Evolutionary conservation across 495 filamentous ascomycete species (phyloP).

Genomic region (Aspergillus coremiiformis): DNA sequence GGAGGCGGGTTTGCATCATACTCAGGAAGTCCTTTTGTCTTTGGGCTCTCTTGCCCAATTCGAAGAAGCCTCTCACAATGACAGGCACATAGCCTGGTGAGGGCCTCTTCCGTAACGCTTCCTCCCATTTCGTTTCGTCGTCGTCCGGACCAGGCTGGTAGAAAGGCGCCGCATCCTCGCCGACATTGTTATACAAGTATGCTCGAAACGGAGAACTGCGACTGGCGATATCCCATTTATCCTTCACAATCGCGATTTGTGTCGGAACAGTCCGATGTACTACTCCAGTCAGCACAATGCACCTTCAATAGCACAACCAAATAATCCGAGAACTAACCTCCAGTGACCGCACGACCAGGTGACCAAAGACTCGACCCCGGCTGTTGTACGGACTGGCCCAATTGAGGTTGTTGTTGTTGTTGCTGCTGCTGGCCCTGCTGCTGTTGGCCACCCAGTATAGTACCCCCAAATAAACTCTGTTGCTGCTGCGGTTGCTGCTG

Average conservation of each 20-base stretch:
- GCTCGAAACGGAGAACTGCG: conserved; percentile 72
- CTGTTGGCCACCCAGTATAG: conserved; percentile 31
- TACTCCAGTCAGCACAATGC: conserved; percentile 9
- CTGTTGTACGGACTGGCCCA: conserved; percentile 31
- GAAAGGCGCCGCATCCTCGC: conserved; percentile 68
- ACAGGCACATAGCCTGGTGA: conserved; percentile 70
- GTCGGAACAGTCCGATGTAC: conserved; percentile 75
- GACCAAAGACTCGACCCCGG: conserved; percentile 42
- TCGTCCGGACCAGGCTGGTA: conserved; percentile 72
- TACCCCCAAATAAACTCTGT: conserved; percentile 24
- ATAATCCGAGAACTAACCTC: conserved; percentile 21
- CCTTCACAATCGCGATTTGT: conserved; percentile 68
- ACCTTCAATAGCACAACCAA: neutral
- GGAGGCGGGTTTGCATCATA: conserved; percentile 69
- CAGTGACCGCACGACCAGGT: conserved; percentile 41
- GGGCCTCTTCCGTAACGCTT: conserved; percentile 79
- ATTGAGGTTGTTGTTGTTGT: conserved; percentile 28
- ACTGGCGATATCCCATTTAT: conserved; percentile 75
- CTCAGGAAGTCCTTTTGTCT: conserved; percentile 67
- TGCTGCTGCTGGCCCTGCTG: conserved; percentile 32
- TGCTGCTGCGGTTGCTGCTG: conserved; percentile 20
- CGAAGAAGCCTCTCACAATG: conserved; percentile 57
- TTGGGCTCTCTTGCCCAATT: conserved; percentile 68
- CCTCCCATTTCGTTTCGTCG: conserved; percentile 84
- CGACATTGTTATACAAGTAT: conserved; percentile 92